Evolutionary conservation across 1,139 yeast genomes (phyloP).

Genomic region (Eremothecium cymbalariae): DNA sequence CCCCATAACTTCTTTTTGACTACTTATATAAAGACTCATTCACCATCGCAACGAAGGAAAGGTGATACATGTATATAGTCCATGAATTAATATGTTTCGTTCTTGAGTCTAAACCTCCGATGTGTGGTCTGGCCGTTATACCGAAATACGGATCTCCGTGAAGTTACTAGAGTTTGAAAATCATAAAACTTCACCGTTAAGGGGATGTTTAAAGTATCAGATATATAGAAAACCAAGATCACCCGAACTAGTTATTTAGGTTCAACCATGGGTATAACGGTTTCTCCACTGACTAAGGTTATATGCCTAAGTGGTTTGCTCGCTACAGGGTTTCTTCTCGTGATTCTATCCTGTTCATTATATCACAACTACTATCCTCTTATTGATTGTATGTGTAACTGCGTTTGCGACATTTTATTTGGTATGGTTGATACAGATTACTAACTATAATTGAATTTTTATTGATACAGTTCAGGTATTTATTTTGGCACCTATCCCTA

Average conservation of each 20-base stretch:
- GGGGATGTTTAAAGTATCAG: neutral
- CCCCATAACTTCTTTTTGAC: too few relatives aligned
- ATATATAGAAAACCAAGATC: neutral
- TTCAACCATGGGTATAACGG: slow-evolving; percentile 23
- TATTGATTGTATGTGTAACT: slow-evolving; percentile 43
- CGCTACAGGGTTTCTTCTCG: slow-evolving; percentile 67
- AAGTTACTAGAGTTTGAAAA: neutral
- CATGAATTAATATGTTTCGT: slow-evolving; percentile 4
- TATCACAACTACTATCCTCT: slow-evolving; percentile 65
- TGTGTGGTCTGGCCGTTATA: neutral
- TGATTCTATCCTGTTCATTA: slow-evolving; percentile 64
- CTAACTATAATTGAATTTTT: too few relatives aligned
- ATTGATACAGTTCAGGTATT: slow-evolving; percentile 38
- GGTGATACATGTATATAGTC: slow-evolving; percentile 6
- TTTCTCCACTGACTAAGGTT: slow-evolving; percentile 56
- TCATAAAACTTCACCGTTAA: neutral
- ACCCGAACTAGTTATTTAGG: neutral
- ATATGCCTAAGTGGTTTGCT: slow-evolving; percentile 62
- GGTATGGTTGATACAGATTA: too few relatives aligned
- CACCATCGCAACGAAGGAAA: too few relatives aligned
- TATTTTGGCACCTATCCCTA: slow-evolving; percentile 65
- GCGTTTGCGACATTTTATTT: too few relatives aligned
- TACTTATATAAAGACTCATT: too few relatives aligned
- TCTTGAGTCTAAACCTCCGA: neutral
- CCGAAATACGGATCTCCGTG: neutral